Evolutionary conservation across 2,329 filamentous ascomycete genomes (phyloP).

Genomic region (Chrysoporthe cubensis): DNA sequence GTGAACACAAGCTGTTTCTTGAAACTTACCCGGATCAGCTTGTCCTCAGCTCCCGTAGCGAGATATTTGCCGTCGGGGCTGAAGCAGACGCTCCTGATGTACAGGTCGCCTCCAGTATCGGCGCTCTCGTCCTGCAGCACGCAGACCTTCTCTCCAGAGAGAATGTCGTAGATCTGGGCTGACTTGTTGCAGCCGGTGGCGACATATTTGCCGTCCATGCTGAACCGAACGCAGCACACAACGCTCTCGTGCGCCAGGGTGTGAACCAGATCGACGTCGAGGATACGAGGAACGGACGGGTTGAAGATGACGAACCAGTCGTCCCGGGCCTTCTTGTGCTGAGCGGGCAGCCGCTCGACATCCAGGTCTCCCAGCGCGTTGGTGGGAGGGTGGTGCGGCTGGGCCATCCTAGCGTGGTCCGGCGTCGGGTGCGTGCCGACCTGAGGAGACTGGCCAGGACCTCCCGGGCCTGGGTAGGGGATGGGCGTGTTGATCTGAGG

Average conservation of each 20-base stretch:
- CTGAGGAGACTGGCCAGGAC: constrained; percentile 74
- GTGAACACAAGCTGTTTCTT: neutral
- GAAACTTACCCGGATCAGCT: constrained; percentile 81
- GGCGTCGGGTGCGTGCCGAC: constrained; percentile 78
- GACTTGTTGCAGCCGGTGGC: constrained; percentile 97
- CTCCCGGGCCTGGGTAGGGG: constrained; percentile 74
- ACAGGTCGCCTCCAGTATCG: constrained; percentile 87
- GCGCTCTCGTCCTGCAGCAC: constrained; percentile 87
- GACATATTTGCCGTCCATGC: constrained; percentile 91
- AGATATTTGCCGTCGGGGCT: constrained; percentile 93
- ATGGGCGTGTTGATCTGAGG: constrained; percentile 89
- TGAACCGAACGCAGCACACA: constrained; percentile 97
- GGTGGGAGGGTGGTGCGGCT: constrained; percentile 54
- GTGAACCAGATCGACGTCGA: constrained; percentile 94
- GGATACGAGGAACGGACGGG: constrained; percentile 80
- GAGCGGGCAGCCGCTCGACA: constrained; percentile 79
- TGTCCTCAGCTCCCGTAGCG: constrained; percentile 96
- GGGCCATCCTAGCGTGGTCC: constrained; percentile 62
- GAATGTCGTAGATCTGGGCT: constrained; percentile 98
- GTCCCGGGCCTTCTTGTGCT: constrained; percentile 83
- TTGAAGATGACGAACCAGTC: constrained; percentile 99
- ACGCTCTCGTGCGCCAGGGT: constrained; percentile 93
- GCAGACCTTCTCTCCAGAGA: constrained; percentile 83
- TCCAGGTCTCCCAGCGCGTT: constrained; percentile 83
- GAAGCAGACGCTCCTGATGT: constrained; percentile 98